These are phyloP conservation scores for Dacryopinax spathularia DNA, from an alignment of 768 basidiomycete genomes.

Conservation along the genomic window DNA sequence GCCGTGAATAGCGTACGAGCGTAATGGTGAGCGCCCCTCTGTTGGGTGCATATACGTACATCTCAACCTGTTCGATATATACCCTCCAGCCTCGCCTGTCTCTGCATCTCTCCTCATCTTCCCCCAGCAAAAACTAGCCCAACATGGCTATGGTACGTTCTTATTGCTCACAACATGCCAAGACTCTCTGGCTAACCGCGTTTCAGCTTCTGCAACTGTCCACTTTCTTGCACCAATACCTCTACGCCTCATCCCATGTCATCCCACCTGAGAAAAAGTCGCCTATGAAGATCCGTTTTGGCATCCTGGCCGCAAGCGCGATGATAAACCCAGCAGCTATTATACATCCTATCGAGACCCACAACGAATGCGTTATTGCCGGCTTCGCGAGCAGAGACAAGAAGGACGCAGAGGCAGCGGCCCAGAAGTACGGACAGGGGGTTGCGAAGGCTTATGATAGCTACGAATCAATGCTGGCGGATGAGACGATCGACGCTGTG, in stretches of 20 bases:
- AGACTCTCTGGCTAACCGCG: background rate
- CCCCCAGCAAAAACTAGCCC: background rate
- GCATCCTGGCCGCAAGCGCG: conserved; percentile 8
- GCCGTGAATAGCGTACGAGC: too few relatives aligned
- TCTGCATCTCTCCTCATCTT: background rate
- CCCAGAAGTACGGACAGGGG: conserved; percentile 4
- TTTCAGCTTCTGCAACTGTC: background rate
- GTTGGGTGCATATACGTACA: too few relatives aligned
- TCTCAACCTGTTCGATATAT: too few relatives aligned
- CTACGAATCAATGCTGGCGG: conserved; percentile 8
- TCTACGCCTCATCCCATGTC: background rate
- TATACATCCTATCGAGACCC: conserved; percentile 5
- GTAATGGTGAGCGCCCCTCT: too few relatives aligned
- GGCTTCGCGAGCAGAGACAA: conserved; percentile 9
- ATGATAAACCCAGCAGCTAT: conserved; percentile 9
- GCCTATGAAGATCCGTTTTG: background rate
- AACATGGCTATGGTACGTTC: background rate
- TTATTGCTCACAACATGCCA: background rate
- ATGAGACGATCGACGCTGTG: conserved; percentile 9
- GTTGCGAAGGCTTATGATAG: conserved; percentile 6
- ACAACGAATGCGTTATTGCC: conserved; percentile 6
- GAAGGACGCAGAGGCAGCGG: conserved; percentile 3
- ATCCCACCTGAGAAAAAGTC: background rate
- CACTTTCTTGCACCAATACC: background rate
- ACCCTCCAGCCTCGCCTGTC: background rate